Evolutionary conservation across 2,329 filamentous ascomycete genomes (phyloP).

Genomic region (Acrocalymma vagum): DNA sequence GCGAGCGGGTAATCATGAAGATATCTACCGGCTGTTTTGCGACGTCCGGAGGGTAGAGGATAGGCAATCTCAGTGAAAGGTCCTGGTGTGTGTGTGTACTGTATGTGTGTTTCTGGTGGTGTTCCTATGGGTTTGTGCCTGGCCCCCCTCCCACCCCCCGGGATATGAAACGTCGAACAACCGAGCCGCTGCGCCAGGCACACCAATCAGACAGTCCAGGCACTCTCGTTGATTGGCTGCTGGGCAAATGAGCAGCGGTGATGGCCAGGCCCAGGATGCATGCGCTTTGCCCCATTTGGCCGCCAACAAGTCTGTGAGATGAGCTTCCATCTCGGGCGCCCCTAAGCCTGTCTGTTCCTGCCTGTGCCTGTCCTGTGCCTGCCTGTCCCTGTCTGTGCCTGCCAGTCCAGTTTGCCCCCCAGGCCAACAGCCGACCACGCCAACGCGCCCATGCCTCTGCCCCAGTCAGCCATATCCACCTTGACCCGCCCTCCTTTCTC

Average conservation of each 20-base stretch:
- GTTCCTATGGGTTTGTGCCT: too few species aligned
- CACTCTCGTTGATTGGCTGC: slow-evolving; percentile 33
- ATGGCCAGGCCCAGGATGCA: slow-evolving; percentile 13
- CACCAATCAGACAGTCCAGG: slow-evolving; percentile 39
- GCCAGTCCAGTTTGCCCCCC: slow-evolving; percentile 11
- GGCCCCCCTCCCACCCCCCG: slow-evolving; percentile 3
- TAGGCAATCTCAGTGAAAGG: slow-evolving; percentile 13
- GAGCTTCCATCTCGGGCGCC: slow-evolving; percentile 15
- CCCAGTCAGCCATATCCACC: slow-evolving; percentile 24
- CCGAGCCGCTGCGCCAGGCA: slow-evolving; percentile 36
- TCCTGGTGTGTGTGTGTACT: slow-evolving; percentile 7
- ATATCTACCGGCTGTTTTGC: slow-evolving; percentile 9
- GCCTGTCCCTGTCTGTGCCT: slow-evolving; percentile 18
- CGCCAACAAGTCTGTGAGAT: slow-evolving; percentile 16
- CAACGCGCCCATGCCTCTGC: slow-evolving; percentile 24
- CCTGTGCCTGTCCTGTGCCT: slow-evolving; percentile 20
- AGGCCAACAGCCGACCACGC: slow-evolving; percentile 29
- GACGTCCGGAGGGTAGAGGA: slow-evolving; percentile 22
- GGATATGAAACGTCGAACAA: slow-evolving; percentile 23
- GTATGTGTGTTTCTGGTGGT: slow-evolving; percentile 6
- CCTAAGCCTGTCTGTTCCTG: too few species aligned
- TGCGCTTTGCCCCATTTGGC: slow-evolving; percentile 10
- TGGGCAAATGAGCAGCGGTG: slow-evolving; percentile 30
- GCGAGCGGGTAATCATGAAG: slow-evolving; percentile 3
- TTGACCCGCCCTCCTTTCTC: slow-evolving; percentile 27